phyloP scores from a whole-genome alignment of 1,139 yeast genomes.

The Hemisphaericaspora xylofermentans region DNA sequence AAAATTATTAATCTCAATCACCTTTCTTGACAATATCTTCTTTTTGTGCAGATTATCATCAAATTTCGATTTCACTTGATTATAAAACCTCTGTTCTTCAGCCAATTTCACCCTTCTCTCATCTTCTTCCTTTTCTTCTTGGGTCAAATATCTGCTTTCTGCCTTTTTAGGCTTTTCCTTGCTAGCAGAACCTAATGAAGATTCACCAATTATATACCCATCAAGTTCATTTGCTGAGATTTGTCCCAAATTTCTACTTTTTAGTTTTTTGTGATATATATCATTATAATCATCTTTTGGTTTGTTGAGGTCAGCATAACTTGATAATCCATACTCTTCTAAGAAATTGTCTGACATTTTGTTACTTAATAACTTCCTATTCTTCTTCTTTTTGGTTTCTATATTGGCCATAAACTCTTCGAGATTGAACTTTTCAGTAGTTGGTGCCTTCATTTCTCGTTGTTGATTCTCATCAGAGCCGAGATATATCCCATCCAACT shows the following conservation, averaged over 20 bases:
- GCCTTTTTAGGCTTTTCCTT: not conserved
- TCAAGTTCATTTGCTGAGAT: constrained; percentile 30
- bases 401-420: constrained; percentile 29
- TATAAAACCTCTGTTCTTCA: constrained; percentile 28
- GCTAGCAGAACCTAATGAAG: constrained; percentile 13
- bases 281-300: constrained; percentile 30
- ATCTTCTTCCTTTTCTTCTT: constrained; percentile 30
- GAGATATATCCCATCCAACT: constrained; percentile 37
- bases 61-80: constrained; percentile 32
- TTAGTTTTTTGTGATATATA: constrained; percentile 20
- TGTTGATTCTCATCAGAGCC: constrained; percentile 23
- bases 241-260: constrained; percentile 22
- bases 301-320: constrained; percentile 28
- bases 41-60: constrained; percentile 14
- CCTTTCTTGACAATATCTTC: constrained; percentile 18
- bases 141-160: constrained; percentile 20
- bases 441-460: constrained; percentile 8
- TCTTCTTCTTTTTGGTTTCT: constrained; percentile 20
- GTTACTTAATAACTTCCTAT: constrained; percentile 31
- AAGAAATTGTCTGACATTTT: constrained; percentile 35
- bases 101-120: constrained; percentile 23
- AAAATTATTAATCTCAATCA: constrained; percentile 41
- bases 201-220: constrained; percentile 39
- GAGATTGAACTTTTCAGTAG: constrained; percentile 17
- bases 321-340: constrained; percentile 41